These are phyloP conservation scores for Handroanthus guayacan DNA, from an alignment of 257 asterid genomes.

Conservation along the genomic window DNA sequence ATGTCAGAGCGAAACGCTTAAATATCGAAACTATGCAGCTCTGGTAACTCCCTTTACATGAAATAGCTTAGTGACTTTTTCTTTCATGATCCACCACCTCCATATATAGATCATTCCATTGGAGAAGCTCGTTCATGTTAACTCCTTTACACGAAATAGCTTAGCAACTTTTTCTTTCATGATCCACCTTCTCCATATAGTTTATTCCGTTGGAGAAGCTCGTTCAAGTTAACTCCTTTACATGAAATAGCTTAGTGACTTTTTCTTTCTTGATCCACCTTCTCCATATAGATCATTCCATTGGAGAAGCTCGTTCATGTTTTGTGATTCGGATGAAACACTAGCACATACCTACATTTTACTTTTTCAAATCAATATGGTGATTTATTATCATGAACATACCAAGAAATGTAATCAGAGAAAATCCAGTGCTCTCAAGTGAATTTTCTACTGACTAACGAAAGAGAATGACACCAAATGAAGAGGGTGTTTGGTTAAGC, in stretches of 20 bases:
- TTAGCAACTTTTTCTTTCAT: too few species aligned
- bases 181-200: too few species aligned
- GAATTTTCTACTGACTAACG: constrained; percentile 1
- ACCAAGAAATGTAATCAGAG: not conserved
- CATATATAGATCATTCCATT: constrained; percentile 79
- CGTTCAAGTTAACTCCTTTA: constrained; percentile 33
- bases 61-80: constrained; percentile 76
- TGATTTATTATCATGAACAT: not conserved
- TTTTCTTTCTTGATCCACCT: constrained; percentile 82
- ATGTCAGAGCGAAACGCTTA: constrained; percentile 21
- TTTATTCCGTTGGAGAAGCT: too few species aligned
- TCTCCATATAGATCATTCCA: constrained; percentile 89
- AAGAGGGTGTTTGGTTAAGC: too few species aligned
- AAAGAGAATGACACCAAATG: not conserved
- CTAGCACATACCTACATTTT: constrained; percentile 74
- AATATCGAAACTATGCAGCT: constrained; percentile 41
- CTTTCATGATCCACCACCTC: constrained; percentile 87
- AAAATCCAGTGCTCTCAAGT: not conserved
- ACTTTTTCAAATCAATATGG: not conserved
- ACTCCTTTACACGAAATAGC: too few species aligned
- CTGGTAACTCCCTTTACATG: constrained; percentile 48
- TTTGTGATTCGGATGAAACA: constrained; percentile 73
- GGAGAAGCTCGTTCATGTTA: constrained; percentile 78
- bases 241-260: constrained; percentile 78
- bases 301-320: constrained; percentile 78